Evolutionary conservation across 495 filamentous ascomycete species (phyloP), one percentile per base, ranked within the genome.

Genomic region (Trichoderma reesei): DNA sequence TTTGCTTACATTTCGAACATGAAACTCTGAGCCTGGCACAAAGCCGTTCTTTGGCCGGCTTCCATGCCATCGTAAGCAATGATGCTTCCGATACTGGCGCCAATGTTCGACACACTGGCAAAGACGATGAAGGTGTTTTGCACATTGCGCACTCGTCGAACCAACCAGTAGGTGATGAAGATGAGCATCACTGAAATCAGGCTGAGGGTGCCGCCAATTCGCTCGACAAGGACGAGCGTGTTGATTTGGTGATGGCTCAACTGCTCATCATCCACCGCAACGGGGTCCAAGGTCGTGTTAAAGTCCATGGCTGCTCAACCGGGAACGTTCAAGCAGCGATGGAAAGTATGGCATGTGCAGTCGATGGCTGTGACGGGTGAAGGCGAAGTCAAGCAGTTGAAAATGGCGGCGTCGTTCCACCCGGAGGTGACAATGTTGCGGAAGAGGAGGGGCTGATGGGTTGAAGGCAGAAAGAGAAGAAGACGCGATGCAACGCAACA

Each of bases 71-170:
- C 74, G 7, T 75, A 74, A 42, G 77, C 78, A 64, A 91, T 88
- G 16, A 92, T 72, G 3, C 87, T 86, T 10, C 85, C 90, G 33
- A 89, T 77, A 72, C 87, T 90, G 46, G 86, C 82, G 65, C 86
- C 76, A 1, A 90, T 72, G 67, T 92, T 94, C 37, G 88, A 88
- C 70, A 87, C 86, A 4, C 85, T 86, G 2, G 90, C 88, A 71
- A 86, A 90, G 69, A 92, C 88, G 13, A 92, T 82, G 6, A 94
- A 80, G 0, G 87, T 83, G 67, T 91, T 93, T 65, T 90, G 89
- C 3, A 89, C 86, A 64, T 88, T 90, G 39, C 87, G 80, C 60
- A 88, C 80, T 38, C 75, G 72, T 20, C 71, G 73, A 37, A 79
- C 81, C 0, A 77, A 62, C 3, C 83, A 71, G 68, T 88, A 92